These are phyloP conservation scores for Metschnikowia cubensis DNA, from an alignment of 805 yeast genomes.

Conservation along the genomic window DNA sequence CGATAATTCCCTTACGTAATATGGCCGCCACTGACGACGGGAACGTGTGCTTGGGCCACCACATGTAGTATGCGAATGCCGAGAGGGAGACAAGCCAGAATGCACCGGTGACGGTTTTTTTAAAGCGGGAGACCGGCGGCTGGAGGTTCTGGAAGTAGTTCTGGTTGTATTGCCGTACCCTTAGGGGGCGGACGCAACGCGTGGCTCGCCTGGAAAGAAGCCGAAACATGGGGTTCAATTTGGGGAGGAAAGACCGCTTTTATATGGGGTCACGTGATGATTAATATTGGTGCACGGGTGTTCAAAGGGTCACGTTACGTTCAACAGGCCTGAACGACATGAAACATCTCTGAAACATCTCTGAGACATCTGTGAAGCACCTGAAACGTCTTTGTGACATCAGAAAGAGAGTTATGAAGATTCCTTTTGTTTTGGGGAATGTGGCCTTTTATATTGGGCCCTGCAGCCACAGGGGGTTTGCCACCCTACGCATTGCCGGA, in stretches of 20 bases:
- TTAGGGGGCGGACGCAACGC: background rate
- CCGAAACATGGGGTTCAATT: background rate
- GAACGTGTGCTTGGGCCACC: constrained; percentile 67
- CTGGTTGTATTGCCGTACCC: constrained; percentile 9
- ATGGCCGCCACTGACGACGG: constrained; percentile 67
- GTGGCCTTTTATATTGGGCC: too few species aligned
- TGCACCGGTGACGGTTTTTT: constrained; percentile 10
- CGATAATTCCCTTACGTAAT: constrained; percentile 75
- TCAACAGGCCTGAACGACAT: too few species aligned
- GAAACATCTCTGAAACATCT: too few species aligned
- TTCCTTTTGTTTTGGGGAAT: too few species aligned
- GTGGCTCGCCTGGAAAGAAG: background rate
- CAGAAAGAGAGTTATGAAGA: too few species aligned
- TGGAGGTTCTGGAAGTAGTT: constrained; percentile 14
- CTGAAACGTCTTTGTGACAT: too few species aligned
- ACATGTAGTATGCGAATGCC: constrained; percentile 36
- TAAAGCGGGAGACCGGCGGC: constrained; percentile 14
- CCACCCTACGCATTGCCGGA: too few species aligned
- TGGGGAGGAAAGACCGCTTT: background rate
- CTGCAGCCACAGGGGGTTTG: too few species aligned
- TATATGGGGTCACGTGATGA: background rate
- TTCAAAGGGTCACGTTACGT: too few species aligned
- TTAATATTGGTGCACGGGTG: too few species aligned
- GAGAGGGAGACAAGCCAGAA: constrained; percentile 17
- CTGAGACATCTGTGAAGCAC: too few species aligned